These are phyloP conservation scores for Penicillium sp. DNA, from an alignment of 2,329 filamentous ascomycete genomes.

Conservation along the genomic window DNA sequence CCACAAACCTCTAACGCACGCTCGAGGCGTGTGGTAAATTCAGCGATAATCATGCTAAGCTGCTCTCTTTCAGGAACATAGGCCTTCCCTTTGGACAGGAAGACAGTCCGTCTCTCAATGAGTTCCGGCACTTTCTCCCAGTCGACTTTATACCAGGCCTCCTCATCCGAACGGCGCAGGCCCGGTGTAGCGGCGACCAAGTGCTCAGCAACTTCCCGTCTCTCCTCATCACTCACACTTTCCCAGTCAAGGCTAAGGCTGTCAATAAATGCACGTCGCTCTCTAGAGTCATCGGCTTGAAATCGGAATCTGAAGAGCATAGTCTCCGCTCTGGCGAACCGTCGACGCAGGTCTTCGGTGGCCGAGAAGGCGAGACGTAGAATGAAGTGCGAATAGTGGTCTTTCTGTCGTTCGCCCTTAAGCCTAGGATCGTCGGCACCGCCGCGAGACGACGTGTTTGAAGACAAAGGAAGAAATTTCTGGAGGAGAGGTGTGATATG, in stretches of 20 bases:
- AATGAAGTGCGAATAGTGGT: slow-evolving; percentile 98
- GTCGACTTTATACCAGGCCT: slow-evolving; percentile 94
- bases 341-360: slow-evolving; percentile 85
- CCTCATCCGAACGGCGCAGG: slow-evolving; percentile 67
- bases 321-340: slow-evolving; percentile 85
- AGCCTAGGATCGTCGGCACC: slow-evolving; percentile 58
- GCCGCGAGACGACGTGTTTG: slow-evolving; percentile 68
- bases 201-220: slow-evolving; percentile 66
- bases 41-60: slow-evolving; percentile 83
- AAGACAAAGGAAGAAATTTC: slow-evolving; percentile 81
- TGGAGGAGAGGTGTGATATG: slow-evolving; percentile 87
- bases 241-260: slow-evolving; percentile 84
- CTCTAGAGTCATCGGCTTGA: slow-evolving; percentile 73
- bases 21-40: slow-evolving; percentile 81
- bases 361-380: slow-evolving; percentile 88
- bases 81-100: slow-evolving; percentile 80
- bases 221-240: slow-evolving; percentile 78
- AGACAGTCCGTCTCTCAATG: slow-evolving; percentile 77
- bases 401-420: slow-evolving; percentile 80
- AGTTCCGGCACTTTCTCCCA: slow-evolving; percentile 93
- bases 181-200: slow-evolving; percentile 63
- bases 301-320: slow-evolving; percentile 87
- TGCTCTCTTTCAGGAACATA: slow-evolving; percentile 90
- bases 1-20: slow-evolving; percentile 75
- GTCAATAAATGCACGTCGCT: slow-evolving; percentile 77